Percentiles rank a stretch among this genome's conserved stretches.
phyloP scores from a whole-genome alignment of 495 filamentous ascomycete genomes.

The Penicillium subrubescens region DNA sequence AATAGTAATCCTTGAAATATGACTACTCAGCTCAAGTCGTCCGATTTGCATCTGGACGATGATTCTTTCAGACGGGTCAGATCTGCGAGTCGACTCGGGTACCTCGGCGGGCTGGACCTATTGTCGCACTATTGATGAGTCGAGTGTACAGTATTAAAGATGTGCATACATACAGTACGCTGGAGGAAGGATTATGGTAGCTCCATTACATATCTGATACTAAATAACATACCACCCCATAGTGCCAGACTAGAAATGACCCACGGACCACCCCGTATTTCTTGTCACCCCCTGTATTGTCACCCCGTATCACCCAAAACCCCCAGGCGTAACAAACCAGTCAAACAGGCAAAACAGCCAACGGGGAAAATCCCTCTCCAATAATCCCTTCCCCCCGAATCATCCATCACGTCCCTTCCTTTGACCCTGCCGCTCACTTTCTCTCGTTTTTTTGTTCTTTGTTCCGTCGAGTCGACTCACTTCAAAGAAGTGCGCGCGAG shows the following conservation, averaged over 20 bases:
- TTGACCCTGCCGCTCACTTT: slow-evolving; percentile 26
- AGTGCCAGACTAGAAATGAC: background rate
- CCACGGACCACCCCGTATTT: background rate
- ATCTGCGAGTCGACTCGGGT: background rate
- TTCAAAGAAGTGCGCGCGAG: background rate
- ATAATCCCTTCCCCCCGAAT: slow-evolving; percentile 13
- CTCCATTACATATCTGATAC: background rate
- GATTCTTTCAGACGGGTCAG: slow-evolving; percentile 1
- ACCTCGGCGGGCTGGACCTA: slow-evolving; percentile 2
- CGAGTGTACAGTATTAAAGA: background rate
- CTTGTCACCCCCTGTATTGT: background rate
- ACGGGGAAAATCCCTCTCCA: slow-evolving; percentile 32
- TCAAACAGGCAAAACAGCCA: slow-evolving; percentile 6
- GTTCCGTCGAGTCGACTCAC: slow-evolving; percentile 17
- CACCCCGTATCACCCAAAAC: background rate
- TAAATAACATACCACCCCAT: background rate
- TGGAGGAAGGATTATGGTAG: background rate
- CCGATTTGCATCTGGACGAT: background rate
- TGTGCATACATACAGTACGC: background rate
- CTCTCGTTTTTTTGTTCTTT: slow-evolving; percentile 25
- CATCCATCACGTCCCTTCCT: slow-evolving; percentile 18
- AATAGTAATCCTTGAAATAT: background rate
- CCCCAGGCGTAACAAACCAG: slow-evolving; percentile 2
- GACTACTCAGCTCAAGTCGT: background rate
- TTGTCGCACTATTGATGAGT: slow-evolving; percentile 12